These are phyloP conservation scores for Globisporangium yorkense DNA, from an alignment of 352 stramenopile species.

Conservation along the genomic window DNA sequence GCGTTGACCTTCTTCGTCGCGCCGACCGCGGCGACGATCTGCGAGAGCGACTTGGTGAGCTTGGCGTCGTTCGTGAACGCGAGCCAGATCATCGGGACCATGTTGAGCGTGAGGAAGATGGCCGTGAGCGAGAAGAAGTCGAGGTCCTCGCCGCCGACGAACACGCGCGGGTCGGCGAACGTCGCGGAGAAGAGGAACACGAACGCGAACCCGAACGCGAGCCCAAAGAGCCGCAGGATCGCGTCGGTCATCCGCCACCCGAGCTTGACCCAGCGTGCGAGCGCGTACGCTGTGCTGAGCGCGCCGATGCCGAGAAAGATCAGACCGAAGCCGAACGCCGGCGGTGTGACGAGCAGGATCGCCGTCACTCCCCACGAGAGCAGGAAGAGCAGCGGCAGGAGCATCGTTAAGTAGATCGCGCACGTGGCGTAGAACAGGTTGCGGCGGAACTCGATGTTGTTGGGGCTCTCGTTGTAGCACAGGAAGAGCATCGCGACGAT, in stretches of 20 bases:
- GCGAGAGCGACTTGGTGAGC: slow-evolving; percentile 73
- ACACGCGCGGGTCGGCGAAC: slow-evolving; percentile 73
- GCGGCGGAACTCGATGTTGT: slow-evolving; percentile 64
- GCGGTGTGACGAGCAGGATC: slow-evolving; percentile 64
- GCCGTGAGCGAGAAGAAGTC: slow-evolving; percentile 76
- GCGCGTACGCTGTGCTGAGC: slow-evolving; percentile 36
- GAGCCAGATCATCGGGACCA: slow-evolving; percentile 89
- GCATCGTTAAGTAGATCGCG: slow-evolving; percentile 48
- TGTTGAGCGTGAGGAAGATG: slow-evolving; percentile 83
- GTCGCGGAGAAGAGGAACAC: slow-evolving; percentile 77
- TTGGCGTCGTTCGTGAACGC: slow-evolving; percentile 88
- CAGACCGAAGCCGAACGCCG: slow-evolving; percentile 70
- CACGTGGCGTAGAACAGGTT: slow-evolving; percentile 73
- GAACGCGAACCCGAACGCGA: slow-evolving; percentile 56
- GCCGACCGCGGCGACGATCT: slow-evolving; percentile 70
- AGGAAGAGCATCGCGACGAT: slow-evolving; percentile 75
- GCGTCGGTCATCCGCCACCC: slow-evolving; percentile 77
- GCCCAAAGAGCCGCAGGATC: slow-evolving; percentile 42
- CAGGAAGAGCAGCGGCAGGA: slow-evolving; percentile 51
- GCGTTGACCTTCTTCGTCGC: slow-evolving; percentile 73
- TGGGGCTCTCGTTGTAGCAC: slow-evolving; percentile 58
- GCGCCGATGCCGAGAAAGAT: slow-evolving; percentile 64
- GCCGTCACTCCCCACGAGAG: slow-evolving; percentile 68
- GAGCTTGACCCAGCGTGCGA: slow-evolving; percentile 56
- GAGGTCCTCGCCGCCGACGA: slow-evolving; percentile 53